Conservation (phyloP, 495 filamentous ascomycete genomes). For the Hypoxylon intermedium region DNA sequence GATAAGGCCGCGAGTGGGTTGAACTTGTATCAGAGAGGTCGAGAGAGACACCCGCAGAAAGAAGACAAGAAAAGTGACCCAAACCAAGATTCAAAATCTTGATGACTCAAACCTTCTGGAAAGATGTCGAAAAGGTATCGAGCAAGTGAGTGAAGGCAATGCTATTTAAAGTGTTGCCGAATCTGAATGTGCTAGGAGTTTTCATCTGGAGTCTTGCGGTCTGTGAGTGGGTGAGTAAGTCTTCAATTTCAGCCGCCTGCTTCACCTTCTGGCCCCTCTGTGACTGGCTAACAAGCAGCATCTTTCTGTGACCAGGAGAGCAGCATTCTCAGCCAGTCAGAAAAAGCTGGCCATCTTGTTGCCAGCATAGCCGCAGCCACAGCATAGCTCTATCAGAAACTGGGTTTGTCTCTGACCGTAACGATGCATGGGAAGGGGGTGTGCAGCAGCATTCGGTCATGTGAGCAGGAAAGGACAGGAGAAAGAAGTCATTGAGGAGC, state of each 20-base stretch:
- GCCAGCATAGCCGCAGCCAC: constrained; percentile 22
- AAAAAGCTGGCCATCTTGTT: constrained; percentile 9
- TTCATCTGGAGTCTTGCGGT: constrained; percentile 24
- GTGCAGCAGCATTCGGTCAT: constrained; percentile 45
- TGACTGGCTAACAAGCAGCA: constrained; percentile 7
- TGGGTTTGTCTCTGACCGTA: constrained; percentile 38
- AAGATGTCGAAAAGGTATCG: constrained; percentile 26
- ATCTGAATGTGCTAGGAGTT: constrained; percentile 5
- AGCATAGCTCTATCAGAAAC: constrained; percentile 43
- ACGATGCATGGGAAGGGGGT: constrained; percentile 35
- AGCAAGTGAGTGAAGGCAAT: constrained; percentile 3
- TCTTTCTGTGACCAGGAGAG: constrained; percentile 20
- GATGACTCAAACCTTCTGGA: constrained; percentile 23
- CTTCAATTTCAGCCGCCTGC: constrained; percentile 22
- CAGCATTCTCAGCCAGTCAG: constrained; percentile 16
- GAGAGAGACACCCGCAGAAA: constrained; percentile 19
- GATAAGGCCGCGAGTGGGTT: constrained; percentile 12
- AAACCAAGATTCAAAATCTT: constrained; percentile 18
- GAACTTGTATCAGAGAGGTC: constrained; percentile 16
- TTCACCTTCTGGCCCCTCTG: constrained; percentile 1
- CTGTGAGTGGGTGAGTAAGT: constrained; percentile 33
- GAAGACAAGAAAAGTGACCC: constrained; percentile 11
- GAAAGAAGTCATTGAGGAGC: constrained; percentile 23
- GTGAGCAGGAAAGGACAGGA: constrained; percentile 41
- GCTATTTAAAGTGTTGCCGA: constrained; percentile 21